phyloP scores from a whole-genome alignment of 768 basidiomycete species.

The Lactifluus piperatus region DNA sequence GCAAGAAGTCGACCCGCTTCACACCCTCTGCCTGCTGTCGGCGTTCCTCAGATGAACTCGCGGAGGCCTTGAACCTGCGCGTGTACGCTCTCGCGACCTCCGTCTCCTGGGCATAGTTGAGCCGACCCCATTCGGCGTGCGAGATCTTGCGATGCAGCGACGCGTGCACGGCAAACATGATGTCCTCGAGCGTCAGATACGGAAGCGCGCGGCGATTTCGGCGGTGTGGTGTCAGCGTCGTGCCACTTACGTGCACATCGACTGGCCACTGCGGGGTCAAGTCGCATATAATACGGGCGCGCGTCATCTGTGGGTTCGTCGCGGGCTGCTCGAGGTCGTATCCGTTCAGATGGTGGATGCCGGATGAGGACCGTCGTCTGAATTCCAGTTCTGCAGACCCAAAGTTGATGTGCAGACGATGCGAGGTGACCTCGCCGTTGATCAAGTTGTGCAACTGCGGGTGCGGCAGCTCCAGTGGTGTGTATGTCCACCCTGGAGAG shows the following conservation, averaged over 20 bases:
- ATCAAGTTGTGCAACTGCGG: slow-evolving; percentile 16
- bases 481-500: neutral
- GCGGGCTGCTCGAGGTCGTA: slow-evolving; percentile 20
- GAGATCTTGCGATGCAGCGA: slow-evolving; percentile 20
- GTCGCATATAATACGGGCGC: slow-evolving; percentile 18
- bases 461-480: slow-evolving; percentile 11
- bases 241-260: slow-evolving; percentile 15
- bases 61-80: slow-evolving; percentile 17
- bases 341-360: neutral
- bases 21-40: slow-evolving; percentile 17
- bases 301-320: slow-evolving; percentile 18
- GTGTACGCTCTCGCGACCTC: slow-evolving; percentile 20
- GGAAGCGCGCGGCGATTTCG: slow-evolving; percentile 10
- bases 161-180: slow-evolving; percentile 11
- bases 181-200: slow-evolving; percentile 18
- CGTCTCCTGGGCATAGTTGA: slow-evolving; percentile 14
- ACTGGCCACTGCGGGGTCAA: slow-evolving; percentile 19
- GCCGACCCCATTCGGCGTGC: slow-evolving; percentile 19
- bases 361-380: neutral
- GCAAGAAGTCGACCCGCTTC: slow-evolving; percentile 20
- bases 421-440: slow-evolving; percentile 15
- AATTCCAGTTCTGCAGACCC: slow-evolving; percentile 2
- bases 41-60: neutral
- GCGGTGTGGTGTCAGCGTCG: slow-evolving; percentile 14
- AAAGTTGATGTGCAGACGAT: slow-evolving; percentile 9